Conservation (phyloP, 192 early-diverging fungal species). For the Diversispora eburnea region DNA sequence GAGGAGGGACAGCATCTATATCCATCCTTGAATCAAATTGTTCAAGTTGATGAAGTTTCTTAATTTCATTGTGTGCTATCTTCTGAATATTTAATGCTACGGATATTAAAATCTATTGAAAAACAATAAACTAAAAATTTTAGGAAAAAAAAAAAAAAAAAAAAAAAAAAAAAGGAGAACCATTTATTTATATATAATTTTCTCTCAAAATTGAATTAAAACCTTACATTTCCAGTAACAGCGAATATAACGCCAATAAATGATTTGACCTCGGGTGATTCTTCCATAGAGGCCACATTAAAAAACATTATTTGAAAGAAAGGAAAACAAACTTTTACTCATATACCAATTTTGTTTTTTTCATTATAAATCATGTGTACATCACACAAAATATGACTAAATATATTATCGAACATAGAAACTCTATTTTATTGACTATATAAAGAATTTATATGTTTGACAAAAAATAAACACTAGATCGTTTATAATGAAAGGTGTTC, state of each 20-base stretch:
- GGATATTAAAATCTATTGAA: constrained; percentile 59
- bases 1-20: constrained; percentile 2
- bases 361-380: too few species aligned
- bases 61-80: constrained; percentile 49
- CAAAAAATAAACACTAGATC: too few species aligned
- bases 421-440: too few species aligned
- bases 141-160: background rate
- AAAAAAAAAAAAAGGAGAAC: background rate
- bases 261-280: constrained; percentile 48
- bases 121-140: background rate
- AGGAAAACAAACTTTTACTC: too few species aligned
- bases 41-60: constrained; percentile 20
- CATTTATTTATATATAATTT: background rate
- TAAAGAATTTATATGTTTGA: too few species aligned
- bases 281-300: constrained; percentile 41
- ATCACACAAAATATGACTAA: too few species aligned
- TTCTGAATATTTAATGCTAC: constrained; percentile 73
- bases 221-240: constrained; percentile 58
- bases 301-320: too few species aligned
- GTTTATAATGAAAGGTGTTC: too few species aligned
- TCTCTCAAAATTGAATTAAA: background rate
- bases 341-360: too few species aligned
- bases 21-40: background rate
- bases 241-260: constrained; percentile 63
- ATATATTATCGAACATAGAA: too few species aligned